Evolutionary conservation across 106 monocot species (phyloP).

Genomic region (Dendrobium officinale): DNA sequence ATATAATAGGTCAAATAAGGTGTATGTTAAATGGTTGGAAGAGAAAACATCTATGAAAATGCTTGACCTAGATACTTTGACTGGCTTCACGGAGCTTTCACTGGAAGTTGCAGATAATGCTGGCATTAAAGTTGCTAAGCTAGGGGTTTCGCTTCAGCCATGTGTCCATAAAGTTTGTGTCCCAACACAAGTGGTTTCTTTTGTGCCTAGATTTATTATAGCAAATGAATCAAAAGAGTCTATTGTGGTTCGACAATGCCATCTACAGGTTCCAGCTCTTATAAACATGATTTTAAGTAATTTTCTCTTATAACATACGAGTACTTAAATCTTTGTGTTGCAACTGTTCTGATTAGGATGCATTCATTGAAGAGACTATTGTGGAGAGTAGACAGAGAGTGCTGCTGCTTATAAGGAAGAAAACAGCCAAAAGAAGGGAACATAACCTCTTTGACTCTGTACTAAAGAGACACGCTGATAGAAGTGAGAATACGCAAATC

Average conservation of each 20-base stretch:
- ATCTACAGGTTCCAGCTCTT: constrained; percentile 47
- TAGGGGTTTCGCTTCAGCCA: constrained; percentile 62
- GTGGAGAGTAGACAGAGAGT: constrained; percentile 39
- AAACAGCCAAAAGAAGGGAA: constrained; percentile 20
- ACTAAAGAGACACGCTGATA: constrained; percentile 43
- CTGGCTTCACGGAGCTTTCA: constrained; percentile 70
- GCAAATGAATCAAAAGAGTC: constrained; percentile 56
- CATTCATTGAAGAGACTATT: constrained; percentile 19
- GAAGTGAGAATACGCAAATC: constrained; percentile 35
- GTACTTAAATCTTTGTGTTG: constrained; percentile 3
- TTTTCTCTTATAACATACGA: neutral
- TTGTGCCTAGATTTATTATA: constrained; percentile 69
- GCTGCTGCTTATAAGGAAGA: constrained; percentile 29
- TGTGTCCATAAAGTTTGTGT: constrained; percentile 17
- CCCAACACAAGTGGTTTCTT: constrained; percentile 46
- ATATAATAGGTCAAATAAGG: constrained; percentile 47
- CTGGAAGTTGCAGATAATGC: constrained; percentile 45
- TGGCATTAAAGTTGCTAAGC: constrained; percentile 26
- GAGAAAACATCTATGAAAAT: constrained; percentile 34
- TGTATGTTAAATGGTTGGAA: constrained; percentile 38
- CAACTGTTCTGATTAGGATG: constrained; percentile 29
- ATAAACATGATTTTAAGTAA: neutral
- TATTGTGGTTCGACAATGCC: constrained; percentile 59
- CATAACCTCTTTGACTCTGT: constrained; percentile 42
- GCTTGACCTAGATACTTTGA: constrained; percentile 62